phyloP scores from a whole-genome alignment of 108 stramenopile species.

The Pelagomonas calceolata region DNA sequence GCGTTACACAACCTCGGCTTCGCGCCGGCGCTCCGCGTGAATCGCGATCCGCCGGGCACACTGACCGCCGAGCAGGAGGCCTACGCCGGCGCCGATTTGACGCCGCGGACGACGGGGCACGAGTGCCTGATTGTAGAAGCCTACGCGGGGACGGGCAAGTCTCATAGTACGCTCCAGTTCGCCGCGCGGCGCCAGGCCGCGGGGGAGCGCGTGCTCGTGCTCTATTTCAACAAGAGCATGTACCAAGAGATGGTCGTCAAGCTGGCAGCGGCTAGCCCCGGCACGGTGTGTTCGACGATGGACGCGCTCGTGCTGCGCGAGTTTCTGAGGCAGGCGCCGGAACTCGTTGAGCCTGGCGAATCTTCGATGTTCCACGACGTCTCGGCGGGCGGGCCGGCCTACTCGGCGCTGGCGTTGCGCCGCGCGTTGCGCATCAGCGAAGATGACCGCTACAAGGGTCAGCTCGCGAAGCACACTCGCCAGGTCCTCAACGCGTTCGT shows the following conservation, averaged over 20 bases:
- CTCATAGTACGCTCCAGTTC: neutral
- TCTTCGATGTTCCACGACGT: neutral
- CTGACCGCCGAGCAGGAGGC: neutral
- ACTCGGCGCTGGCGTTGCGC: neutral
- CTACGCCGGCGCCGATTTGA: neutral
- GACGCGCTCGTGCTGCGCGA: neutral
- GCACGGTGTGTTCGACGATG: neutral
- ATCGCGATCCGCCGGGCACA: neutral
- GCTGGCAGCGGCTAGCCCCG: neutral
- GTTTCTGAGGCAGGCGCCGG: neutral
- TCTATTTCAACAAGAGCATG: neutral
- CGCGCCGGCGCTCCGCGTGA: no score
- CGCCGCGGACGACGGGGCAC: neutral
- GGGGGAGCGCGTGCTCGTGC: neutral
- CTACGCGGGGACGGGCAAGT: neutral
- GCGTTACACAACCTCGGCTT: no score
- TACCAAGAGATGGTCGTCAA: neutral
- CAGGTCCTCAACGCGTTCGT: neutral
- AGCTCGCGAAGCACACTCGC: neutral
- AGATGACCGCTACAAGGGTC: neutral
- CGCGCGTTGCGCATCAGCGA: neutral
- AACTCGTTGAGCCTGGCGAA: no score
- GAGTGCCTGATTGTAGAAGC: neutral
- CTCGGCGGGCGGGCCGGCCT: neutral
- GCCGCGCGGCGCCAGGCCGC: neutral